Conservation (phyloP, 2,329 filamentous ascomycete genomes). For the Cercospora sp. region DNA sequence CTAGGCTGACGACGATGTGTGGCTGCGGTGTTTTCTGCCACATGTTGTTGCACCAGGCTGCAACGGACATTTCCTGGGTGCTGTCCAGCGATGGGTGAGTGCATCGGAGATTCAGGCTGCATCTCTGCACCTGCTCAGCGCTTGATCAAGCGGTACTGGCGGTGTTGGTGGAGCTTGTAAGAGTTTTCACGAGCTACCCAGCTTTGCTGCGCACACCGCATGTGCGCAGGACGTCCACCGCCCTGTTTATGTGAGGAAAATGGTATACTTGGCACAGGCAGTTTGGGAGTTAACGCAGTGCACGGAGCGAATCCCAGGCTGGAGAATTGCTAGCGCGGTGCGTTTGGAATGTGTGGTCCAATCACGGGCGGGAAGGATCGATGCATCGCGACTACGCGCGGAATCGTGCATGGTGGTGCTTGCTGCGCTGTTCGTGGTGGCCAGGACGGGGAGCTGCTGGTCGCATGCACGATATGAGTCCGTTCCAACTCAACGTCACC, state of each 20-base stretch:
- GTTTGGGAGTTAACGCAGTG: slow-evolving; percentile 17
- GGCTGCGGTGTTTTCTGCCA: slow-evolving; percentile 7
- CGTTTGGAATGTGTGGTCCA: slow-evolving; percentile 2
- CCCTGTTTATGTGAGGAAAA: slow-evolving; percentile 11
- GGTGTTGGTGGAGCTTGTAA: neutral
- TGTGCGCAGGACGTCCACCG: slow-evolving; percentile 11
- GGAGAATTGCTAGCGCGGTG: slow-evolving; percentile 4
- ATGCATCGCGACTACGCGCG: slow-evolving; percentile 6
- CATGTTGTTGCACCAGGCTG: slow-evolving; percentile 10
- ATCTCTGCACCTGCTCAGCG: neutral
- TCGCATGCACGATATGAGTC: slow-evolving; percentile 6
- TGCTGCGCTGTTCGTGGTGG: slow-evolving; percentile 15
- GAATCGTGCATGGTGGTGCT: slow-evolving; percentile 13
- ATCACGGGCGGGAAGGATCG: slow-evolving; percentile 9
- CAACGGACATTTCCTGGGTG: slow-evolving; percentile 1
- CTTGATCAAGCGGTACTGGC: neutral
- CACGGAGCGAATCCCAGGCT: slow-evolving; percentile 13
- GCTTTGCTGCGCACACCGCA: slow-evolving; percentile 15
- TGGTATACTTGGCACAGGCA: slow-evolving; percentile 22
- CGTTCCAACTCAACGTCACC: slow-evolving; percentile 7
- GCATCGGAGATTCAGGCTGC: neutral
- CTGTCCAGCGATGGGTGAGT: neutral
- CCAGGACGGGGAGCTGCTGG: slow-evolving; percentile 8
- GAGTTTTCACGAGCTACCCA: slow-evolving; percentile 19
- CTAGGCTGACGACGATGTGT: neutral